Evolutionary conservation across 179 eudicot species (phyloP).

Genomic region (Amaranthus tricolor): DNA sequence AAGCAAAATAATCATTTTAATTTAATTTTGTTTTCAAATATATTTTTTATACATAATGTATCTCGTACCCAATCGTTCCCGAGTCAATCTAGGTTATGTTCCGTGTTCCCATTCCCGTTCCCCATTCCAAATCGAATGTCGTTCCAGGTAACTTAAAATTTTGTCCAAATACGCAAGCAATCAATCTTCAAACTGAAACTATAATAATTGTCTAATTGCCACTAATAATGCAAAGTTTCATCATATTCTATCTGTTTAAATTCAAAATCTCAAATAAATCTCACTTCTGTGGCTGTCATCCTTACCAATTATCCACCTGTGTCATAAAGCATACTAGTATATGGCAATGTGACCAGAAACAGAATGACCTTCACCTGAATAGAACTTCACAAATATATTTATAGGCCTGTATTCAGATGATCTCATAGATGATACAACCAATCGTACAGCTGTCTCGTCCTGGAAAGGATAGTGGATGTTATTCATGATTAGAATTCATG

Average conservation of each 20-base stretch:
- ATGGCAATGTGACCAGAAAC: background rate
- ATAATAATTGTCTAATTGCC: background rate
- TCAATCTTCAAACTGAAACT: background rate
- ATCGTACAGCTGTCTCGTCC: slow-evolving; percentile 89
- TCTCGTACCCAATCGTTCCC: no score
- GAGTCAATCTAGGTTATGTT: no score
- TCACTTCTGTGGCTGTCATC: background rate
- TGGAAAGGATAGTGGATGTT: slow-evolving; percentile 24
- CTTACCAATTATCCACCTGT: background rate
- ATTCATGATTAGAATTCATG: background rate
- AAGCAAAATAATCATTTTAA: no score
- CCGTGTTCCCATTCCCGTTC: no score
- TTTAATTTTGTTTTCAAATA: no score
- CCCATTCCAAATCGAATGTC: no score
- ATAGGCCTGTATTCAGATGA: slow-evolving; percentile 88
- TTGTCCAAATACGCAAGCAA: background rate
- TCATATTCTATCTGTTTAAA: background rate
- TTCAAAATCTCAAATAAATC: background rate
- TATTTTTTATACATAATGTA: no score
- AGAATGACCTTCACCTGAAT: slow-evolving; percentile 57
- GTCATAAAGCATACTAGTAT: background rate
- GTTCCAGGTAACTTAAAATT: no score
- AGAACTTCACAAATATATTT: slow-evolving; percentile 75
- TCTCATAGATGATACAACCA: slow-evolving; percentile 61
- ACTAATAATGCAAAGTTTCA: background rate